Base-by-base conservation (phyloP, 2,329 filamentous ascomycete genomes). In the Penicillium sp. region DNA sequence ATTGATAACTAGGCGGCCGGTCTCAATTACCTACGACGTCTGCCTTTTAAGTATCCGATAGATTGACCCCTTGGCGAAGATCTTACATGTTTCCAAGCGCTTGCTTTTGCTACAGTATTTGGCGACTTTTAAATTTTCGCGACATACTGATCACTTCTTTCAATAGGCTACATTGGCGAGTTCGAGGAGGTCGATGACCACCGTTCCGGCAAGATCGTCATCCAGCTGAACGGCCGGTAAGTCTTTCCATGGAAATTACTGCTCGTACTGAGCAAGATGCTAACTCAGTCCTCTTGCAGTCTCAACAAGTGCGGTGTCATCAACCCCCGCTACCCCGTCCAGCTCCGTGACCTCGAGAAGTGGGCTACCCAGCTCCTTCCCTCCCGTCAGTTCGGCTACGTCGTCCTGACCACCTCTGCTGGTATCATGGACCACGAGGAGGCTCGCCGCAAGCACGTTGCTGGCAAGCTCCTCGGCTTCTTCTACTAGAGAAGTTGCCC, bases 31-130 rank as follows among this genome's bases (percentile, higher is more conserved):
- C 85, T 82, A 97, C 93, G 91, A 90, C 89, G 86, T 89, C 88
- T 92, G 94, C 92, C 93, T 92, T 99, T 98, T 99, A 98, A 98
- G 88, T 96, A 88, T 88, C 92, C 94, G 95, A 96, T 91, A 99
- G 83, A 99, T 95, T 80, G 83, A 91, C 69, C 71, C 74, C 80
- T 80, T 80, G 87, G 89, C 89, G 89, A 72, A 87, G 89, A 90
- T 94, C 93, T 97, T 96, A 97, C 93, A 97, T 90, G 90, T 96
- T 92, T 88, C 89, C 89, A 85, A 83, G 77, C 75, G 83, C 80
- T 77, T 70, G 83, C 80, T 77, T 70, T 71, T 78, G 68, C 69
- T 70, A 71, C 67, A 70, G 81, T 95, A 90, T 93, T 83, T 88
- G 90, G 83, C 85, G 86, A 91, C 89, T 89, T 97, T 97, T 96